Conservation (phyloP, 225 moss, liverwort and hornwort genomes). For the Bryum argenteum region DNA sequence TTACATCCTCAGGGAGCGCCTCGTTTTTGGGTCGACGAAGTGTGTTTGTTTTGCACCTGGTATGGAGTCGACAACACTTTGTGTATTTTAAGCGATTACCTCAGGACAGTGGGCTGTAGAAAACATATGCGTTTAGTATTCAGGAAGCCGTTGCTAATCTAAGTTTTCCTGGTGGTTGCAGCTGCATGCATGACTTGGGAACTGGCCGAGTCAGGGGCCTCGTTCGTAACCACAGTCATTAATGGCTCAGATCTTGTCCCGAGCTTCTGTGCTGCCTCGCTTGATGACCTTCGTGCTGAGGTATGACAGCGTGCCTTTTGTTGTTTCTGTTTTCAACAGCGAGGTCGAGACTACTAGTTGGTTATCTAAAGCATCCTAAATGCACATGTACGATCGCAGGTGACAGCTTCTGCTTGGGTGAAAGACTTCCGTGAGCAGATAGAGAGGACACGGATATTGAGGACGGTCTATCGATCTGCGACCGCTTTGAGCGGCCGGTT, state of each 20-base stretch:
- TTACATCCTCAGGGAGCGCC: conserved; percentile 85
- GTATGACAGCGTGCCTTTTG: conserved; percentile 33
- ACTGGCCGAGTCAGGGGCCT: conserved; percentile 70
- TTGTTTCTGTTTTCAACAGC: neutral
- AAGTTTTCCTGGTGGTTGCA: conserved; percentile 33
- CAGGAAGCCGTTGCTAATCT: conserved; percentile 15
- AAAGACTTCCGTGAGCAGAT: conserved; percentile 98
- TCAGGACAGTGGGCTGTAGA: neutral
- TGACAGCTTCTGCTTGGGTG: conserved; percentile 79
- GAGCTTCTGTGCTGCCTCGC: conserved; percentile 74
- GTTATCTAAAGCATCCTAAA: neutral
- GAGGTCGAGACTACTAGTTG: neutral
- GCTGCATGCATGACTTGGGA: conserved; percentile 96
- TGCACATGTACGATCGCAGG: conserved; percentile 34
- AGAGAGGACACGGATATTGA: conserved; percentile 85
- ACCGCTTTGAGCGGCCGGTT: conserved; percentile 77
- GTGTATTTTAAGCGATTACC: neutral
- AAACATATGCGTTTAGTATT: neutral
- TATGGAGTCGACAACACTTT: conserved; percentile 30
- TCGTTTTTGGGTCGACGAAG: conserved; percentile 64
- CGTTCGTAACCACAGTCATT: conserved; percentile 75
- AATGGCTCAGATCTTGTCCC: conserved; percentile 89
- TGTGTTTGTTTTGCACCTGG: conserved; percentile 92
- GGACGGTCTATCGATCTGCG: conserved; percentile 88
- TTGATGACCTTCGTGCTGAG: conserved; percentile 85